phyloP scores from a whole-genome alignment of 192 early-diverging fungal genomes.

The Entrophospora sp. region DNA sequence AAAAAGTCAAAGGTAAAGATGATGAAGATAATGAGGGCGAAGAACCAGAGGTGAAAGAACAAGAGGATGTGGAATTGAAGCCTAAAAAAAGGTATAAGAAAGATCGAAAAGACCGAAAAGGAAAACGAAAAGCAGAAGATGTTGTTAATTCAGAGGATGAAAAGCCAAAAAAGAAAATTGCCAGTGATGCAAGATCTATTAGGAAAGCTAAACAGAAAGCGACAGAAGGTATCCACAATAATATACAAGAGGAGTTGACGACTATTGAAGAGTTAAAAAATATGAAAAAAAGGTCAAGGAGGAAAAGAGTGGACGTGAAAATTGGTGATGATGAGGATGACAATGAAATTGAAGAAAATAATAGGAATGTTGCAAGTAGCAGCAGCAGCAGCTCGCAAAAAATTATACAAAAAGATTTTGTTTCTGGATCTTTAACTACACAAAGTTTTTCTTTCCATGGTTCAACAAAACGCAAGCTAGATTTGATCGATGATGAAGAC shows the following conservation, averaged over 20 bases:
- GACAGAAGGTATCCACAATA: constrained; percentile 26
- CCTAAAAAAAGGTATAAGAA: background rate
- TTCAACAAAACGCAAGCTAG: no score
- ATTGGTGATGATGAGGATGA: background rate
- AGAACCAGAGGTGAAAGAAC: no score
- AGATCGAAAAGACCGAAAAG: background rate
- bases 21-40: constrained; percentile 15
- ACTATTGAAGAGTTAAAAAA: background rate
- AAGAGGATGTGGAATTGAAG: no score
- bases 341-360: background rate
- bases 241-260: constrained; percentile 25
- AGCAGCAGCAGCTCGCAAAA: no score
- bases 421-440: no score
- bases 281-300: background rate
- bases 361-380: no score
- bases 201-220: constrained; percentile 34
- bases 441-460: no score
- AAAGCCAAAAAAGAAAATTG: constrained; percentile 13
- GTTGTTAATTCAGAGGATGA: background rate
- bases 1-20: no score
- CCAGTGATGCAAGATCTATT: constrained; percentile 11
- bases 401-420: no score
- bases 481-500: no score
- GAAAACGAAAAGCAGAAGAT: background rate
- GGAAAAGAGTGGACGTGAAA: no score